Evolutionary conservation across 306 rosid species (phyloP).

Genomic region (Lupinus albus): DNA sequence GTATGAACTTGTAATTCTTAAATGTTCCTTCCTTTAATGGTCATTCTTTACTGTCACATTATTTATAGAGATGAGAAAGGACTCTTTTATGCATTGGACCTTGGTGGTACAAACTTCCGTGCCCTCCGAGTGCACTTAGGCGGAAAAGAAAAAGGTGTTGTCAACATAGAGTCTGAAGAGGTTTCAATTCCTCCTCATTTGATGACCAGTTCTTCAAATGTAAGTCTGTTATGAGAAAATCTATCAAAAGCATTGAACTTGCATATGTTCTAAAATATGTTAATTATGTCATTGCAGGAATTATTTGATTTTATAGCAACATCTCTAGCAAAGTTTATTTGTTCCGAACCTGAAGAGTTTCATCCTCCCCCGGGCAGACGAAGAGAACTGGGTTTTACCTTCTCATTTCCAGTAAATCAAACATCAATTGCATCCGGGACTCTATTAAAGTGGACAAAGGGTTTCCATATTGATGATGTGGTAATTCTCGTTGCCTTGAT

Average conservation of each 20-base stretch:
- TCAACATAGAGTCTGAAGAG: conserved; percentile 60
- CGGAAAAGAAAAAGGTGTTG: conserved; percentile 70
- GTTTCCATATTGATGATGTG: conserved; percentile 76
- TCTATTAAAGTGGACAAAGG: conserved; percentile 94
- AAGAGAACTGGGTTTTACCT: conserved; percentile 98
- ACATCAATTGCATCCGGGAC: conserved; percentile 84
- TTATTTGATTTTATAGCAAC: conserved; percentile 82
- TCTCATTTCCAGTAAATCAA: conserved; percentile 93
- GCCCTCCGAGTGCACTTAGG: conserved; percentile 83
- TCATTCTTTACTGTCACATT: conserved; percentile 17
- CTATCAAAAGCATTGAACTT: conserved; percentile 24
- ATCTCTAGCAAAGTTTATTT: conserved; percentile 75
- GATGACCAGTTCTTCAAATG: conserved; percentile 85
- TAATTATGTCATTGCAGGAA: conserved; percentile 61
- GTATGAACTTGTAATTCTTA: not conserved
- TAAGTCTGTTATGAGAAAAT: conserved; percentile 54
- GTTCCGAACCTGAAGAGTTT: conserved; percentile 75
- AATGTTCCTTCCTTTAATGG: not conserved
- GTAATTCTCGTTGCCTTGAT: conserved; percentile 50
- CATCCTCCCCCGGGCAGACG: conserved; percentile 82
- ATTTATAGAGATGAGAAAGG: conserved; percentile 82
- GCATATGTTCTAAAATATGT: conserved; percentile 30
- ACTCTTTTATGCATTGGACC: conserved; percentile 87
- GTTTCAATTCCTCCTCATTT: conserved; percentile 93
- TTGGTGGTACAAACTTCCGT: conserved; percentile 97